These are phyloP conservation scores for Parathielavia hyrcaniae DNA, from an alignment of 495 filamentous ascomycete species.

Conservation along the genomic window DNA sequence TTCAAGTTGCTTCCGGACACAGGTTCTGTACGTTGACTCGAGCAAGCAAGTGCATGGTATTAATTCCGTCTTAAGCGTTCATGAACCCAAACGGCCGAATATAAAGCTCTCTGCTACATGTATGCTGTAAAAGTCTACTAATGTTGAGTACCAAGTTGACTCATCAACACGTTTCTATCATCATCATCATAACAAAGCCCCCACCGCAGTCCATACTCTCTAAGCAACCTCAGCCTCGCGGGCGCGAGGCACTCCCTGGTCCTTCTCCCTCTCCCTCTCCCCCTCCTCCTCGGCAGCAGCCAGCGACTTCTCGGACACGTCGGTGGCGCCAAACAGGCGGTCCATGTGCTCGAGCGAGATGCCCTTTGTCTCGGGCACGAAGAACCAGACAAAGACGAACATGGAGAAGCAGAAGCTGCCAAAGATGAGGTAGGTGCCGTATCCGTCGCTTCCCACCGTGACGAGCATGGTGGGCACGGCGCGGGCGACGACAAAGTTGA, in stretches of 20 bases:
- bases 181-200: not conserved
- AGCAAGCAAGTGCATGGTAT: too few species aligned
- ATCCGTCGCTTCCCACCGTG: conserved; percentile 57
- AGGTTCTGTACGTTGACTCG: too few species aligned
- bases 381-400: conserved; percentile 64
- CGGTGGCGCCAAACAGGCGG: conserved; percentile 33
- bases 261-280: conserved; percentile 10
- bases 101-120: too few species aligned
- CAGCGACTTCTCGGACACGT: conserved; percentile 19
- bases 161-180: too few species aligned
- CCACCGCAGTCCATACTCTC: too few species aligned
- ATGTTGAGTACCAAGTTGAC: too few species aligned
- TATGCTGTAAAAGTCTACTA: too few species aligned
- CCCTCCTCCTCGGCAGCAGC: conserved; percentile 7
- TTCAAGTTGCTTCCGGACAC: too few species aligned
- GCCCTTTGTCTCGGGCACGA: conserved; percentile 67
- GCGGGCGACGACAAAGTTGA: conserved; percentile 64
- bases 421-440: conserved; percentile 53
- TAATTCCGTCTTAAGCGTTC: too few species aligned
- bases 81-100: too few species aligned
- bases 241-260: conserved; percentile 7
- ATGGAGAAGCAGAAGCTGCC: conserved; percentile 61
- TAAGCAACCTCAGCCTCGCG: conserved; percentile 7
- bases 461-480: conserved; percentile 59
- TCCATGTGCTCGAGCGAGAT: conserved; percentile 40